Evolutionary conservation across 345 rosid genomes (phyloP), one percentile per base, ranked within the genome.

Genomic region (Alliaria petiolata): DNA sequence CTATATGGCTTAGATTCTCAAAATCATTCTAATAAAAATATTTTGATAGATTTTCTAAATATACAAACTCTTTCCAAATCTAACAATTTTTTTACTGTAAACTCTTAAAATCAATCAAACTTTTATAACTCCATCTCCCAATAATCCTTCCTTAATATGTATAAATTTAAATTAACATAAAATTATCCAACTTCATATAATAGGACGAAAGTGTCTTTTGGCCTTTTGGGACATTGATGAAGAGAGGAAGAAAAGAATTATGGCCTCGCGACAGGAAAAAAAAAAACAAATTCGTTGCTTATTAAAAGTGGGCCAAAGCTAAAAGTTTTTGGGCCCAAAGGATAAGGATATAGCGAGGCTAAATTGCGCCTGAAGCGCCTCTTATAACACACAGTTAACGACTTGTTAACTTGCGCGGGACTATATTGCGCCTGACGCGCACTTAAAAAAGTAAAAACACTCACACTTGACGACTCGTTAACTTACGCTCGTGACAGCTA

Each of bases 401-500:
- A 62, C n/a, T 42, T 54, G 63, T 54, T 72, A 64, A 46, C 71
- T 34, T 45, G 35, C 77, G 71, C 77, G 46, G 6, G 33, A 44
- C 47, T 67, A 74, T 26, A 49, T n/a, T 66, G 61, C 60, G 67
- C 72, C 13, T 8, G 30, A 64, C 46, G 69, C 76, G 70, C 30
- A 54, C 6, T 35, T 60, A 40, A 22, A 40, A 22, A 25, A 14
- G 25, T 22, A 22, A 22, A 22, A 22, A 22, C 25, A 28, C 40
- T 49, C 11, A 57, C 26, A 51, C 54, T 33, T 19, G 20, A 71
- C 17, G 10, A 52, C 19, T 42, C 62, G 62, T 54, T 72, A 64
- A 45, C 70, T 34, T 45, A 45, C 77, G 71, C 77, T 38, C 77
- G 65, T 72, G 77, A 72, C 77, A 65, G 71, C 77, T 72, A 72